These are phyloP conservation scores for Mycena chlorophos DNA, from an alignment of 768 basidiomycete genomes.

Conservation along the genomic window DNA sequence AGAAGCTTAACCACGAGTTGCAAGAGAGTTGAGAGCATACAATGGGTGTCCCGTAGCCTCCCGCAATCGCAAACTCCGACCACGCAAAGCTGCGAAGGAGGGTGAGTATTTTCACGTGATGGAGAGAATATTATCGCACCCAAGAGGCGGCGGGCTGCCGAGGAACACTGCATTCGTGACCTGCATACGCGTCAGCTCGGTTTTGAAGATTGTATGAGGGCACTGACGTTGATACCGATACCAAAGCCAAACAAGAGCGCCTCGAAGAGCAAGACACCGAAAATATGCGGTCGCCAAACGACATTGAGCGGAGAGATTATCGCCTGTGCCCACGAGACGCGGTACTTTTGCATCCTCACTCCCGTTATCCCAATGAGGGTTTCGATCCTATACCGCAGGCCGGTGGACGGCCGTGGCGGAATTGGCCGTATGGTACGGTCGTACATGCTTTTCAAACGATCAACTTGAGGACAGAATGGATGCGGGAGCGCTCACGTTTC, in stretches of 20 bases:
- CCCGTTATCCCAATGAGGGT: conserved; percentile 67
- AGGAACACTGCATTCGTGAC: conserved; percentile 69
- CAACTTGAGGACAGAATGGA: not conserved
- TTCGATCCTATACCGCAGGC: conserved; percentile 54
- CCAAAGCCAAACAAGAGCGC: conserved; percentile 62
- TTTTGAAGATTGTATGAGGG: not conserved
- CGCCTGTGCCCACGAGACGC: conserved; percentile 49
- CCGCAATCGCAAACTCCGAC: conserved; percentile 50
- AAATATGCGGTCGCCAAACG: conserved; percentile 62
- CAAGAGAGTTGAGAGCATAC: conserved; percentile 28
- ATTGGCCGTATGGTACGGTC: conserved; percentile 58
- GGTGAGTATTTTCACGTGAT: conserved; percentile 18
- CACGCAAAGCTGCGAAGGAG: conserved; percentile 13
- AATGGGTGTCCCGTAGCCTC: conserved; percentile 56
- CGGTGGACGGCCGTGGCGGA: conserved; percentile 40
- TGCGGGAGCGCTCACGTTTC: conserved; percentile 52
- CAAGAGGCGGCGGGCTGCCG: conserved; percentile 52
- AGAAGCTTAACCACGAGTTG: not conserved
- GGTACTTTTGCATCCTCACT: conserved; percentile 54
- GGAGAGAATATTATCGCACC: conserved; percentile 47
- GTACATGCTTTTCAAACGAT: conserved; percentile 46
- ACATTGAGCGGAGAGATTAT: conserved; percentile 49
- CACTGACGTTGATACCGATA: conserved; percentile 58
- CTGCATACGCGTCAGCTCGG: conserved; percentile 28
- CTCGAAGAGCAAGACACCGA: conserved; percentile 54